A percentile compares a stretch with the other conserved stretches of the same genome.
These are phyloP conservation scores for Aurantiochytrium sp. DNA, from an alignment of 108 stramenopile species.

Conservation along the genomic window DNA sequence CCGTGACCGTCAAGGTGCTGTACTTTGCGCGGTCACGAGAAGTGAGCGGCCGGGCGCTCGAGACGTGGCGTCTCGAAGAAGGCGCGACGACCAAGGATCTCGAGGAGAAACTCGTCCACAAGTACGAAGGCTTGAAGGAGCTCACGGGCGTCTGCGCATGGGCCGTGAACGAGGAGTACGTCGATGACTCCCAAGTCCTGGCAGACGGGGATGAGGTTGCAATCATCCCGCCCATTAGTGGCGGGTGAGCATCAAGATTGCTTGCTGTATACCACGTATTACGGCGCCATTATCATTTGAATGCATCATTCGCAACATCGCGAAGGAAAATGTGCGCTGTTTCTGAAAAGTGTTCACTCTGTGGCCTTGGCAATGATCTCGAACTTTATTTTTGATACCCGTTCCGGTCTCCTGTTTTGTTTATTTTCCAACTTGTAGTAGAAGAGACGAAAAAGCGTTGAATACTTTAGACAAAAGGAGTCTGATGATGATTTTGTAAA, in stretches of 20 bases:
- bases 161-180: conserved; percentile 5
- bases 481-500: neutral
- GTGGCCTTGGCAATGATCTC: no score
- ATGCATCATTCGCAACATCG: neutral
- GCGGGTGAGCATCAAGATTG: neutral
- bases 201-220: neutral
- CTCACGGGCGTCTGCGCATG: neutral
- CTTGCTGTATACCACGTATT: neutral
- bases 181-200: neutral
- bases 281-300: neutral
- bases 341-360: no score
- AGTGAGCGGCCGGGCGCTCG: neutral
- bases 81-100: neutral
- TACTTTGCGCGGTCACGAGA: neutral
- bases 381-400: no score
- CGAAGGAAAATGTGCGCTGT: neutral
- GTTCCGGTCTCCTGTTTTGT: no score
- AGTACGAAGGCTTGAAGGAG: neutral
- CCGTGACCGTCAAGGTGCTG: neutral
- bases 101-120: neutral
- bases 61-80: neutral
- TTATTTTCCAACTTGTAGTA: no score
- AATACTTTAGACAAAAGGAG: neutral
- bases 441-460: no score
- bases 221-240: conserved; percentile 19